Conservation (phyloP, 176 grass and related monocot species). For the Oryza punctata region DNA sequence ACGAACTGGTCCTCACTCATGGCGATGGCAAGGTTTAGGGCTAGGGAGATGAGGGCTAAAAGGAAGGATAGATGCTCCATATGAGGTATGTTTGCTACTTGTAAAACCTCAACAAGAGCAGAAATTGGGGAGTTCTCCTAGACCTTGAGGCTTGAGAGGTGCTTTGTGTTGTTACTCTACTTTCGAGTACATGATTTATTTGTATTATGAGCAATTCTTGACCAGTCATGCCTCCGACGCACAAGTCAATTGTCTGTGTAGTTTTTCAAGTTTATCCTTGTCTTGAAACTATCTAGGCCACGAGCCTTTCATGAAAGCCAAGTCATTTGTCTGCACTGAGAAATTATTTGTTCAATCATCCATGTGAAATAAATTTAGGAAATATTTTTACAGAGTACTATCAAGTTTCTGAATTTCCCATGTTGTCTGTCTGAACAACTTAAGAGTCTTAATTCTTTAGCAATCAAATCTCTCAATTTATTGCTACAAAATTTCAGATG, state of each 20-base stretch:
- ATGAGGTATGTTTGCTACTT: neutral
- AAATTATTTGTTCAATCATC: neutral
- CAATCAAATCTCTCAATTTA: neutral
- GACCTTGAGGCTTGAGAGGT: neutral
- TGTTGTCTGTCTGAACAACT: no score
- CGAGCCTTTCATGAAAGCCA: no score
- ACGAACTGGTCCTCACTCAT: neutral
- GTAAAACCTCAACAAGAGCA: neutral
- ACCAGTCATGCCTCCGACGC: neutral
- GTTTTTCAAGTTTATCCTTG: neutral
- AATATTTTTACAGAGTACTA: no score
- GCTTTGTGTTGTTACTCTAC: neutral
- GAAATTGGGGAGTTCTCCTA: neutral
- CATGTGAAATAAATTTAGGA: neutral
- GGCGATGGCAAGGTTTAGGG: neutral
- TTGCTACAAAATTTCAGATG: neutral
- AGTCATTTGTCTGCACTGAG: neutral
- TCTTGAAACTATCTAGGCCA: no score
- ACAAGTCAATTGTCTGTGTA: neutral
- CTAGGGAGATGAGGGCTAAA: neutral
- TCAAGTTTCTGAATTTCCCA: no score
- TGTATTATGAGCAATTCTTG: neutral
- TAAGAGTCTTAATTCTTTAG: neutral
- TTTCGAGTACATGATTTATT: neutral
- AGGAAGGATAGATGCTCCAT: neutral